Conservation (phyloP, 2,329 filamentous ascomycete species). For the Scytalidium lignicola region DNA sequence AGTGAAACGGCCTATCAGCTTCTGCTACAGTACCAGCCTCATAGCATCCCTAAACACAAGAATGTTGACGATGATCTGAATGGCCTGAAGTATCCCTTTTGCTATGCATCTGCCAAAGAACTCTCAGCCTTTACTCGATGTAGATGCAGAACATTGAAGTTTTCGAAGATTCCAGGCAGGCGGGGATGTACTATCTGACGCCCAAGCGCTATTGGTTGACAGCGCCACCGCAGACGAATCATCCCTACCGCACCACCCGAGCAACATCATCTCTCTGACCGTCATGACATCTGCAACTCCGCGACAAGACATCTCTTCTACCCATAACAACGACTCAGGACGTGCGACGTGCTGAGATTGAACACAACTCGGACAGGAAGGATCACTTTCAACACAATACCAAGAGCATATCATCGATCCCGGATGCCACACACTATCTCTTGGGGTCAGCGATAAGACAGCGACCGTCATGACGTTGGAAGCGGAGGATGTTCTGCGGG, state of each 20-base stretch:
- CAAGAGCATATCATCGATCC: background rate
- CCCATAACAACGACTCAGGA: background rate
- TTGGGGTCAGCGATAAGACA: constrained; percentile 8
- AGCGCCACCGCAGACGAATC: background rate
- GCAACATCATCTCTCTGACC: background rate
- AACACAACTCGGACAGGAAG: background rate
- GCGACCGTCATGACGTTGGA: constrained; percentile 11
- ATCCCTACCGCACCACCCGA: background rate
- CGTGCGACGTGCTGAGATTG: background rate
- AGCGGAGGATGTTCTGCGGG: constrained; percentile 13
- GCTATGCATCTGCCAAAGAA: background rate
- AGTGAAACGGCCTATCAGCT: background rate
- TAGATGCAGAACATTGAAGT: background rate
- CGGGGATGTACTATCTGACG: background rate
- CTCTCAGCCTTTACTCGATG: background rate
- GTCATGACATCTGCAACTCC: background rate
- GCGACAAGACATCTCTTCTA: background rate
- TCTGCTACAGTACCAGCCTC: background rate
- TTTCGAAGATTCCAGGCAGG: background rate
- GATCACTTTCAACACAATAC: background rate
- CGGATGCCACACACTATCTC: background rate
- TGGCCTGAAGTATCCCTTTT: background rate
- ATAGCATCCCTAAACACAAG: too few species aligned
- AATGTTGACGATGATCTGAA: background rate
- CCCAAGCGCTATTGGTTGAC: background rate